Evolutionary conservation across 345 rosid genomes (phyloP).

Genomic region (Reutealis trisperma): DNA sequence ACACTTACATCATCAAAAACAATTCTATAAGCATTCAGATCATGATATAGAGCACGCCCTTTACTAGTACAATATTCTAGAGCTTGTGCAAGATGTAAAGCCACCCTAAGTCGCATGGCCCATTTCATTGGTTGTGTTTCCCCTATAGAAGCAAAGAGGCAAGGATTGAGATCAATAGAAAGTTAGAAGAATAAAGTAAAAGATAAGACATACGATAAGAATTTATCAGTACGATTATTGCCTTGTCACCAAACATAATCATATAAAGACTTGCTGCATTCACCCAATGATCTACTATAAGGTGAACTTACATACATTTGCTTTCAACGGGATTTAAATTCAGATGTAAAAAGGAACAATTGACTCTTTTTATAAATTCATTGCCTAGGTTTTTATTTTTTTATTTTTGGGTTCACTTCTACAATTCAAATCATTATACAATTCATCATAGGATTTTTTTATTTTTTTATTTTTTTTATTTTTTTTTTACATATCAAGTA

Average conservation of each 20-base stretch:
- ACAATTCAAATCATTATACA: too few species aligned
- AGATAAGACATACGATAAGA: neutral
- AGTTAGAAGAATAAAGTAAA: neutral
- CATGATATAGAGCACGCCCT: constrained; percentile 87
- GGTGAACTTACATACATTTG: neutral
- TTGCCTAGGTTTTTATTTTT: too few species aligned
- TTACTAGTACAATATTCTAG: constrained; percentile 86
- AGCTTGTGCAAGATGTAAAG: constrained; percentile 88
- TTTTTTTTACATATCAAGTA: neutral
- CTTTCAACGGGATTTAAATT: neutral
- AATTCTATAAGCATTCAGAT: constrained; percentile 90
- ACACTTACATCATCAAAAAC: constrained; percentile 84
- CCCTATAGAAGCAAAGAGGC: constrained; percentile 48
- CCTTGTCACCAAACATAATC: neutral
- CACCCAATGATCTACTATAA: neutral
- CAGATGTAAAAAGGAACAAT: neutral
- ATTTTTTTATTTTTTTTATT: too few species aligned
- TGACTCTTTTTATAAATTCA: neutral
- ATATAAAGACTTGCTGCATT: neutral
- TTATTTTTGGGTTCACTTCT: too few species aligned
- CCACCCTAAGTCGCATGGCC: constrained; percentile 97
- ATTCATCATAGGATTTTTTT: too few species aligned
- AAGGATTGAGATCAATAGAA: constrained; percentile 7
- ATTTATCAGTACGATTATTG: neutral
- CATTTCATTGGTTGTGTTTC: constrained; percentile 95